Evolutionary conservation across 2,329 filamentous ascomycete genomes (phyloP), one percentile per base, ranked within the genome.

Genomic region (Pseudogymnoascus sp.): DNA sequence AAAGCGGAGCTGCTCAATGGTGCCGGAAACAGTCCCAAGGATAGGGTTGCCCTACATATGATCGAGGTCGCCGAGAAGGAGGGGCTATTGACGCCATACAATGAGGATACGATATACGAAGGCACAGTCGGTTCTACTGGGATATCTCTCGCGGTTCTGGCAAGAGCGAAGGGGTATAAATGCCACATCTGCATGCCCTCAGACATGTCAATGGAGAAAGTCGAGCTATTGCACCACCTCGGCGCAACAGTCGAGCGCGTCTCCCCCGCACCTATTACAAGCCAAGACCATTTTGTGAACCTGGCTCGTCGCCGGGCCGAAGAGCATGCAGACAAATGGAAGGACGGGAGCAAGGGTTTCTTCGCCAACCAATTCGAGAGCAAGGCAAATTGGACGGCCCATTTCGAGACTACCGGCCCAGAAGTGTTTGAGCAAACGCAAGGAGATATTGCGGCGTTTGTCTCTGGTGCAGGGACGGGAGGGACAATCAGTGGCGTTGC

Each of bases 321-420:
- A 61, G 86, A 91, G 68, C 92, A 97, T 73, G 90, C 88, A 0
- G 77, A 74, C 0, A 77, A 79, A 7, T 73, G 78, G 1, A 70
- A 75, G 11, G 84, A 84, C 69, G 81, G 79, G 37, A 93, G 91
- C 67, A 81, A 84, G 60, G 94, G 94, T 21, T 92, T 96, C 76
- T 99, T 97, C 73, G 92, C 93, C 0, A 90, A 99, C 74, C 94
- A 99, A 73, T 99, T 99, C 72, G 94, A 99, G 77, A 93, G 89
- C 25, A 80, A 85, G 60, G 90, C 92, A 33, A 99, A 99, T 76
- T 96, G 89, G 82, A 80, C 83, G 53, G 92, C 94, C 1, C 94
- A 99, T 77, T 86, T 88, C 69, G 79, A 82, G 18, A 84, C 85
- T 12, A 99, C 94, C 0, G 94, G 94, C 0, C 94, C 93, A 0